phyloP scores from a whole-genome alignment of 345 rosid species.

The Syzygium aqueum region DNA sequence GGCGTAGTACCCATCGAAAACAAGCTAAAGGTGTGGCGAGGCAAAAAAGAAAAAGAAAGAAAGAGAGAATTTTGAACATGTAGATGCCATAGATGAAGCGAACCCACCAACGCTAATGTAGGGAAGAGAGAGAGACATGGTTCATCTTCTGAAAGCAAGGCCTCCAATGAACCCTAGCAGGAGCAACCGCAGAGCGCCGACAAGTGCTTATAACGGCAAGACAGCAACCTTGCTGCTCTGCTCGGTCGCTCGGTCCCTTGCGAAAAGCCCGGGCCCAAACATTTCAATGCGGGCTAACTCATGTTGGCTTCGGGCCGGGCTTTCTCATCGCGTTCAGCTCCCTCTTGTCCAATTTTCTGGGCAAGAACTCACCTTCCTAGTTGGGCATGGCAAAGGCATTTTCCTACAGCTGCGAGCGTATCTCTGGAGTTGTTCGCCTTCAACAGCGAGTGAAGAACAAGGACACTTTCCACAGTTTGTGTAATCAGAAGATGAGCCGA shows the following conservation, averaged over 20 bases:
- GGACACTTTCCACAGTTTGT: not conserved
- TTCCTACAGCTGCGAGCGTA: not conserved
- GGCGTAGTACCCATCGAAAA: constrained; percentile 9
- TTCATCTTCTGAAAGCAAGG: not conserved
- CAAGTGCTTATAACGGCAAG: not conserved
- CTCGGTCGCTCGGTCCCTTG: not conserved
- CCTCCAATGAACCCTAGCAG: not conserved
- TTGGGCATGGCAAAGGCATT: not conserved
- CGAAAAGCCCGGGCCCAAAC: not conserved
- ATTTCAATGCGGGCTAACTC: not conserved
- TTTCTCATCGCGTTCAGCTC: not conserved
- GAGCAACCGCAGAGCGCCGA: not conserved
- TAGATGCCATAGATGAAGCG: not conserved
- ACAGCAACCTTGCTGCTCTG: not conserved
- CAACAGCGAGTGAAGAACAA: not conserved
- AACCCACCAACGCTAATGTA: not conserved
- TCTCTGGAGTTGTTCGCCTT: not conserved
- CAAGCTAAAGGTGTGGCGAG: constrained; percentile 50
- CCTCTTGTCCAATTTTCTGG: not conserved
- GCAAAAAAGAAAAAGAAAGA: not conserved
- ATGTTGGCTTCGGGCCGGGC: not conserved
- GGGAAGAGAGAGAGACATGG: not conserved
- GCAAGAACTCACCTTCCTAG: not conserved
- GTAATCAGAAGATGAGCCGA: not conserved
- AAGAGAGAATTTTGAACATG: not conserved